A percentile compares a stretch with the other conserved stretches of the same genome.
These are phyloP conservation scores for Funneliformis caledonium DNA, from an alignment of 371 early-diverging fungal genomes.

Conservation along the genomic window DNA sequence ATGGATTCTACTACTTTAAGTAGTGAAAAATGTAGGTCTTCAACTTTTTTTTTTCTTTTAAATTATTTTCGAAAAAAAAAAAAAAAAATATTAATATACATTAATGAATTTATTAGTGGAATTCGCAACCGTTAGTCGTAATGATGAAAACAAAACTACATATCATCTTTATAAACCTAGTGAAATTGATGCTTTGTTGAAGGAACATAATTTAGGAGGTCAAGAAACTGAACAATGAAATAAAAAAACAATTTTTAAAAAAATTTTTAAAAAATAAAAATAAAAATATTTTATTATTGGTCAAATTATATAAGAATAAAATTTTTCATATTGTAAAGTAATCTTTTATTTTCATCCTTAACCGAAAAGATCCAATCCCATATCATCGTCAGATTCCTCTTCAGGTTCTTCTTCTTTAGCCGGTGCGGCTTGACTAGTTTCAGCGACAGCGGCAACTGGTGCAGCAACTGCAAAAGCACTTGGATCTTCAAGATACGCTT, in stretches of 20 bases:
- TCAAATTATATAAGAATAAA: no score
- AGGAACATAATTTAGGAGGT: constrained; percentile 65
- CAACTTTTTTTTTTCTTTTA: constrained; percentile 29
- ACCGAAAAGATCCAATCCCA: constrained; percentile 88
- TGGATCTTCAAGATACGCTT: constrained; percentile 90
- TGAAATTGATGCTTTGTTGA: constrained; percentile 79
- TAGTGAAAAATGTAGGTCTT: constrained; percentile 89
- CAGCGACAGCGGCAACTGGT: constrained; percentile 52
- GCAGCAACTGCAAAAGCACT: constrained; percentile 79
- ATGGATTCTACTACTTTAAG: constrained; percentile 91
- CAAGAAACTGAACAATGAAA: constrained; percentile 44
- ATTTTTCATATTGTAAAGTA: no score
- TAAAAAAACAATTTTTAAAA: no score
- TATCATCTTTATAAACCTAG: constrained; percentile 71
- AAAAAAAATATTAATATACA: background rate
- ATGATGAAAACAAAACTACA: constrained; percentile 55
- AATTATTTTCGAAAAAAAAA: no score
- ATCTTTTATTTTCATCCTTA: constrained; percentile 46
- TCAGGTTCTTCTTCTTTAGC: constrained; percentile 57
- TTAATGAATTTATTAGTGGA: constrained; percentile 58
- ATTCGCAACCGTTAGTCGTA: constrained; percentile 75
- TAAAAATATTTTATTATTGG: no score
- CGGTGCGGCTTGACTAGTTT: constrained; percentile 50
- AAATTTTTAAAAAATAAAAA: no score
- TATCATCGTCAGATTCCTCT: constrained; percentile 77